A percentile compares a stretch with the other conserved stretches of the same genome.
Evolutionary conservation across 2,329 filamentous ascomycete genomes (phyloP).

Genomic region (Dactylellina drechsleri): DNA sequence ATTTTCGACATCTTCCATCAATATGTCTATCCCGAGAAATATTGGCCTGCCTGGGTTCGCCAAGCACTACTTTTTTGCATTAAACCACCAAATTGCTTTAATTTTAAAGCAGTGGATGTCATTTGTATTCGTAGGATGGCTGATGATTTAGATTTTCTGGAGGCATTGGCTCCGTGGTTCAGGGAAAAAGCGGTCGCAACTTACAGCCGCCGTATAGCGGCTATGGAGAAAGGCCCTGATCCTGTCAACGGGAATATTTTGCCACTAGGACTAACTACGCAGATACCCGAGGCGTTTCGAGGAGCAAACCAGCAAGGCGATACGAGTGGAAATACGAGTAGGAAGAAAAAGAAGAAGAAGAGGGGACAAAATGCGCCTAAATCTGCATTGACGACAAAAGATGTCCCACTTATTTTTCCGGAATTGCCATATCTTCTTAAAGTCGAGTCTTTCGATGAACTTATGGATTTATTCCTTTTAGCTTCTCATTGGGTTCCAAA

Average conservation of each 20-base stretch:
- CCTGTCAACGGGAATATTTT: too few species aligned
- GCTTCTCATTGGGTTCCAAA: neutral
- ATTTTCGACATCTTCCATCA: too few species aligned
- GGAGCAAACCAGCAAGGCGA: neutral
- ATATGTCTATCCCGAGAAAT: neutral
- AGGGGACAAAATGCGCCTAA: neutral
- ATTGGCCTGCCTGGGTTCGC: slow-evolving; percentile 34
- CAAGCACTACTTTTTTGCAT: slow-evolving; percentile 15
- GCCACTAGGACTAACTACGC: neutral
- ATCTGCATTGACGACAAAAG: neutral
- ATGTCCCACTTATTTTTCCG: neutral
- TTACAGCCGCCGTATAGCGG: neutral
- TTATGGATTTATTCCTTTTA: slow-evolving; percentile 12
- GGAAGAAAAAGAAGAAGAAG: slow-evolving; percentile 21
- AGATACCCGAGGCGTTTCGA: neutral
- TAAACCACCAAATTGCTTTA: neutral
- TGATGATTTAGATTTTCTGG: slow-evolving; percentile 24
- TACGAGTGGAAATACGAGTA: neutral
- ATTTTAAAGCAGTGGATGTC: neutral
- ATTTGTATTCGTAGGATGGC: neutral
- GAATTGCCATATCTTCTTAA: neutral
- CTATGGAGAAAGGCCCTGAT: too few species aligned
- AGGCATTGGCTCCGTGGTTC: slow-evolving; percentile 21
- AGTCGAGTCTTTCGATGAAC: slow-evolving; percentile 8
- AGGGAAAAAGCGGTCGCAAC: neutral